Evolutionary conservation across 1,284 basidiomycete species (phyloP), one percentile per base, ranked within the genome.

Genomic region (Fomitopsis betulina): DNA sequence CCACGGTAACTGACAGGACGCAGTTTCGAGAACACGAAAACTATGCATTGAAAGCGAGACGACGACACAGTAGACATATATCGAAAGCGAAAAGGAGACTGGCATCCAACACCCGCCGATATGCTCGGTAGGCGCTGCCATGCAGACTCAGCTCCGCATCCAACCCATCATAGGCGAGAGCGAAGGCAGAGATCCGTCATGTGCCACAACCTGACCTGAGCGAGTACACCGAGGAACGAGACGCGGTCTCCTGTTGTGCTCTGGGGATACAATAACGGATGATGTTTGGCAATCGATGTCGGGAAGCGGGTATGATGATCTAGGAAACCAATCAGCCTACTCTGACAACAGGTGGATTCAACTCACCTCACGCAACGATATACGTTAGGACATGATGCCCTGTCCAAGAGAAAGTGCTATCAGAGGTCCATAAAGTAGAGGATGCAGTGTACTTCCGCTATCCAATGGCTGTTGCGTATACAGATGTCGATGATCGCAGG

Each of bases 301-400:
- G 45, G 27, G 23, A 17, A 17, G 5, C 9, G 25, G 25, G 25
- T 27, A 30, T n/a, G 10, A 47, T 30, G 45, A 27, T 30, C 45
- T 47, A 30, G 10, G 12, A 5, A 30, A 47, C 15, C 13, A 3
- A 47, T 59, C 32, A 59, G 58, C 45, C 49, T 53, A 56, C 54
- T 51, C 58, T 53, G 58, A 30, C 40, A n/a, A 35, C 1, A 15
- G 13, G 23, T 10, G 37, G 5, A 38, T 21, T 2, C 25, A 9
- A 56, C 58, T 59, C 58, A 59, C 58, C 58, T 56, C 38, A 52
- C 50, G n/a, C 51, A 32, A 13, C 13, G 13, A 54, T 33, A 30
- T 23, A 25, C 38, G 47, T 5, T 32, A 49, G 43, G 37, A 54
- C 37, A 35, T 39, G 23, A 33, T 27, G 47, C 39, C 58, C 58